Conservation (phyloP, 2,329 filamentous ascomycete genomes). For the Nannizziopsis barbatae region DNA sequence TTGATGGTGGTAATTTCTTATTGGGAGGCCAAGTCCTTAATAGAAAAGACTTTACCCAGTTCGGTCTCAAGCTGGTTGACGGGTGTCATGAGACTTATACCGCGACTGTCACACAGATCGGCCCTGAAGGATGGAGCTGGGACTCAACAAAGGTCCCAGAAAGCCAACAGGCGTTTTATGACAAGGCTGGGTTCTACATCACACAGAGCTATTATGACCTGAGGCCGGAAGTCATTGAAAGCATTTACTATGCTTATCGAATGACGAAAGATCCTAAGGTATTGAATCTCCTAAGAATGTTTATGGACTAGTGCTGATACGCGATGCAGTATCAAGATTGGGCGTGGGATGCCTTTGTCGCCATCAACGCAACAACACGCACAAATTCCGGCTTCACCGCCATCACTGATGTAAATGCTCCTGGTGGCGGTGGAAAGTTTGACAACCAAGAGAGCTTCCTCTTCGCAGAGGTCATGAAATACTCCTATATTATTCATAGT, state of each 20-base stretch:
- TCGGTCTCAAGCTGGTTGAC: slow-evolving; percentile 60
- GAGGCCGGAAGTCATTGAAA: slow-evolving; percentile 72
- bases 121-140: slow-evolving; percentile 63
- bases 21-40: slow-evolving; percentile 62
- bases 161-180: slow-evolving; percentile 49
- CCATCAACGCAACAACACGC: slow-evolving; percentile 53
- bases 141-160: slow-evolving; percentile 39
- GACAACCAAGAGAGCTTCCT: slow-evolving; percentile 80
- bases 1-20: slow-evolving; percentile 75
- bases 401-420: slow-evolving; percentile 54
- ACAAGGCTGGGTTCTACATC: slow-evolving; percentile 61
- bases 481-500: slow-evolving; percentile 61
- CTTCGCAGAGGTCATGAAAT: slow-evolving; percentile 82
- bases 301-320: slow-evolving; percentile 1
- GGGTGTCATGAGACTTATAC: slow-evolving; percentile 66
- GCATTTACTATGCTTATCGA: slow-evolving; percentile 76
- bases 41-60: slow-evolving; percentile 56
- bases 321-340: slow-evolving; percentile 57
- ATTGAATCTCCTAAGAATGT: slow-evolving; percentile 9
- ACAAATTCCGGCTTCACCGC: slow-evolving; percentile 57
- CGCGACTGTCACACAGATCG: slow-evolving; percentile 58
- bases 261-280: slow-evolving; percentile 57
- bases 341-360: slow-evolving; percentile 67
- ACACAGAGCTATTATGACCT: slow-evolving; percentile 51
- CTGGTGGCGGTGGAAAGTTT: slow-evolving; percentile 48